Evolutionary conservation across 2,329 filamentous ascomycete genomes (phyloP).

Genomic region (Ophiostoma novo-ulmi): DNA sequence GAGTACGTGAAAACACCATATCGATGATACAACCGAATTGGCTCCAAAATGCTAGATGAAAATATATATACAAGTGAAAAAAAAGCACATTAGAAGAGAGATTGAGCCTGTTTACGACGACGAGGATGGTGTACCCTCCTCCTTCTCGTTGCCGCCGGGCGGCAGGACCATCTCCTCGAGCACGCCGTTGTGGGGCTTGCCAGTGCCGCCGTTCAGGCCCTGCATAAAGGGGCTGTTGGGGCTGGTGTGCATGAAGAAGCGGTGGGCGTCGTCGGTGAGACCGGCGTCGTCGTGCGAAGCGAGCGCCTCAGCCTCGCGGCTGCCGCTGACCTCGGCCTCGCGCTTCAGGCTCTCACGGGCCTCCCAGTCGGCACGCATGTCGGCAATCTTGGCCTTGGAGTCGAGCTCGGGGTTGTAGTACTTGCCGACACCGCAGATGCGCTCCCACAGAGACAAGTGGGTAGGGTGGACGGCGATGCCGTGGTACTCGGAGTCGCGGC

Average conservation of each 20-base stretch:
- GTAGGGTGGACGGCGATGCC: conserved; percentile 86
- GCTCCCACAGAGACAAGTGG: conserved; percentile 86
- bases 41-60: neutral
- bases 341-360: conserved; percentile 43
- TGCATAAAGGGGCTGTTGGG: conserved; percentile 25
- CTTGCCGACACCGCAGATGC: conserved; percentile 70
- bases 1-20: neutral
- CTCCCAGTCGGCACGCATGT: conserved; percentile 66
- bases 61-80: conserved; percentile 6
- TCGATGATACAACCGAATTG: neutral
- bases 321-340: conserved; percentile 45
- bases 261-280: conserved; percentile 50
- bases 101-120: neutral
- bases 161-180: conserved; percentile 23
- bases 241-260: conserved; percentile 46
- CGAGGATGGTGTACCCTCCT: neutral
- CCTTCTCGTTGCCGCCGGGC: conserved; percentile 17
- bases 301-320: conserved; percentile 33
- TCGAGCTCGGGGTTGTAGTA: conserved; percentile 77
- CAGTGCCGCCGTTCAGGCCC: conserved; percentile 12
- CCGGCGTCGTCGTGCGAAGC: conserved; percentile 43
- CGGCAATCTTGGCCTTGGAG: conserved; percentile 76
- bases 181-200: conserved; percentile 22
- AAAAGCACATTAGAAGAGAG: neutral
- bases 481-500: conserved; percentile 77